Base-by-base conservation (phyloP, 108 stramenopile genomes). In the Cylindrotheca fusiformis region DNA sequence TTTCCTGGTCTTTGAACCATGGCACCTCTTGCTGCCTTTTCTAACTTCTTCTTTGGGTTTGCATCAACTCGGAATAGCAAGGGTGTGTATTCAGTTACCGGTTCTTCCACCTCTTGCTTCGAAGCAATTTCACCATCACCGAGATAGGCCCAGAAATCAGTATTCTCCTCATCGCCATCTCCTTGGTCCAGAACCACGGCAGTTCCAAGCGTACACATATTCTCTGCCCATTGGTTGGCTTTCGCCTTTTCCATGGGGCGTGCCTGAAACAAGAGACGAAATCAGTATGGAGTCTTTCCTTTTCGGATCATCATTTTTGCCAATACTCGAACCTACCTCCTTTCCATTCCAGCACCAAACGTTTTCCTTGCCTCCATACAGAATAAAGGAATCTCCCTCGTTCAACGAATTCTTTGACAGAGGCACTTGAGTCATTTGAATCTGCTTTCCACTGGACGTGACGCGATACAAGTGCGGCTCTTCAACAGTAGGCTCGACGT, bases 341-440 rank as follows among this genome's bases (percentile, higher is more conserved):
- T 77, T 64, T 62, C 74, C 75, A 75, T 85, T 53, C 88, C 87
- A 97, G 23, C 79, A 74, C 80, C 85, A 97, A 20, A 97, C 81
- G 48, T 83, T 71, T 54, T 71, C 68, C 33, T 62, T 63, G 32
- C 89, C 94, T 5, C 61, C 76, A 65, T 85, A 94, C 21, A 97
- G 75, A 47, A 96, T 72, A 57, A 96, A 97, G 25, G 86, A 83
- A 71, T 93, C 94, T 19, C 91, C 91, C 23, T 74, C 61, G 71
- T 97, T 93, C 44, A 97, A 71, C 50, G 81, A 84, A 18, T 48
- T 55, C 49, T 66, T 69, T 6, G 60, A 57, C 25, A 83, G 57
- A 0, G 84, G 82, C 8, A 93, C 84, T 67, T 94, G 81, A 21
- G 78, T 72, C 47, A 88, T 64, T 23, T 50, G 20, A 32, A 63